Evolutionary conservation across 768 basidiomycete species (phyloP), one percentile per base, ranked within the genome.

Genomic region (Boletus huronensis): DNA sequence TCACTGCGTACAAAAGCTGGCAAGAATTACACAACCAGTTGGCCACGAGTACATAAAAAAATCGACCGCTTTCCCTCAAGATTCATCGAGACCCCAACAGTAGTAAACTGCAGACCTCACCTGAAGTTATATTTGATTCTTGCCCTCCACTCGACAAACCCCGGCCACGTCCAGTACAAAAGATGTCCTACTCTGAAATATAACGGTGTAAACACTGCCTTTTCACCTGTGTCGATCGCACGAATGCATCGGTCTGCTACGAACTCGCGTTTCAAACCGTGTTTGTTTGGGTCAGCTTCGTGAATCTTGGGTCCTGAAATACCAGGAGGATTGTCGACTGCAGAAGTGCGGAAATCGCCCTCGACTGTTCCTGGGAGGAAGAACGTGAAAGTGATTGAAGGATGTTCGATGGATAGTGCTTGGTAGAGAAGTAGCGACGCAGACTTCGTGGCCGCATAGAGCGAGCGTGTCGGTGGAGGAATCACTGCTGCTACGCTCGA

Each of bases 381-480:
- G 53, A 75, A 75, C 0, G 83, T 77, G 69, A 91, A 92, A 0
- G 70, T 43, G 59, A 94, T 81, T 3, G 70, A 64, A 6, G 89
- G 87, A 57, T 93, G 86, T 60, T 93, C 92, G 55, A 92, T 88
- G 5, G 90, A 75, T 31, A 93, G 82, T 0, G 87, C 77, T 68
- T 90, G 88, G 68, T 84, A 93, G 52, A 94, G 82, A 6, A 86
- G 58, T 28, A 90, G 79, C 1, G 88, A 83, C 0, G 93, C 88
- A 3, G 87, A 77, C 69, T 98, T 97, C 10, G 88, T 90, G 3
- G 92, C 83, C 0, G 80, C 83, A 66, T 98, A 98, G 34, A 98
- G 72, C 1, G 90, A 74, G 7, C 94, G 85, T 1, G 90, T 93
- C 1, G 94, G 94, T 0, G 93, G 83, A 3, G 94, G 90, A 34